Conservation (phyloP, 202 grass and related monocot species). For the Setaria viridis region DNA sequence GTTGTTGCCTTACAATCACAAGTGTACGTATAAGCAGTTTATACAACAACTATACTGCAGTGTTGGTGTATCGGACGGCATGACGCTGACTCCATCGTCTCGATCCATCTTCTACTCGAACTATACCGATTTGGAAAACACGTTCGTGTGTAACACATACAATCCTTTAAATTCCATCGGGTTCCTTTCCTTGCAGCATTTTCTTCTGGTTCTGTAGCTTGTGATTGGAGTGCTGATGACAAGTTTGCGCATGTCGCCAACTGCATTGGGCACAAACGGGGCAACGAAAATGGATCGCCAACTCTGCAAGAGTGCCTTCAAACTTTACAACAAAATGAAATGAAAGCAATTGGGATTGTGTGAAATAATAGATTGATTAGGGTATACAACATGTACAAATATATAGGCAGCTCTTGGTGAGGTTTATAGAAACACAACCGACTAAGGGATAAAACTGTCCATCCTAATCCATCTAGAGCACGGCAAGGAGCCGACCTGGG, state of each 20-base stretch:
- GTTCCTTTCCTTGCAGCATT: not conserved
- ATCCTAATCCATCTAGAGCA: too few relatives aligned
- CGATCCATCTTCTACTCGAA: not conserved
- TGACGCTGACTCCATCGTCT: not conserved
- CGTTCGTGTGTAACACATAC: too few relatives aligned
- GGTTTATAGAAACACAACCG: too few relatives aligned
- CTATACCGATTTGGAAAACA: not conserved
- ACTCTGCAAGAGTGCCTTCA: slow-evolving; percentile 1
- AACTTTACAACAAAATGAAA: not conserved
- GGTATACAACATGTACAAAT: too few relatives aligned
- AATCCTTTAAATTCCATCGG: not conserved
- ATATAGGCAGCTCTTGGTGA: too few relatives aligned
- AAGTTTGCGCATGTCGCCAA: not conserved
- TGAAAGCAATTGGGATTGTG: too few relatives aligned
- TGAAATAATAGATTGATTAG: too few relatives aligned
- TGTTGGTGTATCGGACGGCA: not conserved
- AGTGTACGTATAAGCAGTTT: too few relatives aligned
- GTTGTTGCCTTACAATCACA: too few relatives aligned
- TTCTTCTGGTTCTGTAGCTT: not conserved
- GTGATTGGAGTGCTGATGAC: not conserved
- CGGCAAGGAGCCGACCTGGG: too few relatives aligned
- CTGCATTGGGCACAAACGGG: not conserved
- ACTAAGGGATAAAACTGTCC: too few relatives aligned
- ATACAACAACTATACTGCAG: too few relatives aligned
- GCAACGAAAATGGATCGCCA: slow-evolving; percentile 18